Percentiles rank a stretch among this genome's conserved stretches.
Evolutionary conservation across 2,329 filamentous ascomycete genomes (phyloP).

Genomic region (Didymella pomorum): DNA sequence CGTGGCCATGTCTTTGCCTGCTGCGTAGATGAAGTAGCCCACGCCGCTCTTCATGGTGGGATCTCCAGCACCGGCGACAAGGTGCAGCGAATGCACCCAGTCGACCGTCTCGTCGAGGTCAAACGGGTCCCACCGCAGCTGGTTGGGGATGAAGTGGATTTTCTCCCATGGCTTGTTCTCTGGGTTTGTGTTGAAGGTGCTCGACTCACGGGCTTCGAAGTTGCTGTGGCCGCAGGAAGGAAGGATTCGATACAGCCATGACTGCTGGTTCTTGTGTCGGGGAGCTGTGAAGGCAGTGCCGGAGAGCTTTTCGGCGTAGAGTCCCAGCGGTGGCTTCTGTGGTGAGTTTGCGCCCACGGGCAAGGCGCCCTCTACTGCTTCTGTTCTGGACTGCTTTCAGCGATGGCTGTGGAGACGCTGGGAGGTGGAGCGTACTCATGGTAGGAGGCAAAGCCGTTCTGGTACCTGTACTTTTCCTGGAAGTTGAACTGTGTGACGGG

Average conservation of each 20-base stretch:
- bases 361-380: conserved; percentile 77
- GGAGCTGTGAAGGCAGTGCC: conserved; percentile 67
- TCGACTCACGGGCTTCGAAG: conserved; percentile 60
- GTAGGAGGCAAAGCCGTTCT: conserved; percentile 79
- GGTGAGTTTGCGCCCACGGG: conserved; percentile 82
- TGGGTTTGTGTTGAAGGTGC: conserved; percentile 60
- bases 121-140: conserved; percentile 81
- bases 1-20: conserved; percentile 78
- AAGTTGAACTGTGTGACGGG: conserved; percentile 69
- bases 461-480: conserved; percentile 76
- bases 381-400: conserved; percentile 63
- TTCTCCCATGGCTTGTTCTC: conserved; percentile 61
- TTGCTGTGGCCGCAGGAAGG: conserved; percentile 66
- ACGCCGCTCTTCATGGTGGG: conserved; percentile 79
- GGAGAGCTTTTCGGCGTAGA: conserved; percentile 79
- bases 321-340: conserved; percentile 77
- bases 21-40: conserved; percentile 82
- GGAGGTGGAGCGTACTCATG: conserved; percentile 69
- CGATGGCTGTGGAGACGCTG: neutral
- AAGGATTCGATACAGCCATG: conserved; percentile 66
- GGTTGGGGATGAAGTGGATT: conserved; percentile 79
- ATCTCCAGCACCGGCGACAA: conserved; percentile 81
- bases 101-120: conserved; percentile 74
- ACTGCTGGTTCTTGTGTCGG: conserved; percentile 64
- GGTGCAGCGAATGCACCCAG: conserved; percentile 73